Base-by-base conservation (phyloP, 805 yeast species). In the Lipomyces kockii region DNA sequence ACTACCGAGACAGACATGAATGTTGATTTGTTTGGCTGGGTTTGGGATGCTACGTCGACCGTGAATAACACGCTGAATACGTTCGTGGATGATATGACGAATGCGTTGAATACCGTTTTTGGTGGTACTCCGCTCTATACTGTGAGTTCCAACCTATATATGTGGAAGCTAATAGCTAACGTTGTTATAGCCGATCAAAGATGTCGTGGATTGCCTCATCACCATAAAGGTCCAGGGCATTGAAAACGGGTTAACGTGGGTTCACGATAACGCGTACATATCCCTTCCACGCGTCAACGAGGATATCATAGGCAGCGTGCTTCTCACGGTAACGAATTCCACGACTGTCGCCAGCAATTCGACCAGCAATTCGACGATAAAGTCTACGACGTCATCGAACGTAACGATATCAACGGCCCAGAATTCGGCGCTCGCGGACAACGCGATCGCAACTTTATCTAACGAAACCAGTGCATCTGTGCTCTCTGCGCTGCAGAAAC, bases 221-320 rank as follows among this genome's bases (percentile, higher is more conserved):
- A 94, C 91, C 20, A 81, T 89, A 60, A 95, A 94, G 73, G 76
- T 94, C 6, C 82, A 81, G 14, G 81, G 83, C 27, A 80, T 92
- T 2, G 90, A 90, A 70, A 75, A 84, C 37, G 98, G 96, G 0
- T 78, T 93, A 63, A 84, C 87, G 1, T 95, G 98, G 98, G 79
- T 92, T 1, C 82, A 88, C 72, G 80, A 88, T 46, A 81, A 90
- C 69, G 82, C 92, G 2, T 81, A 85, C 17, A 78, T 92, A 1
- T 71, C 79, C 0, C 75, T 91, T 0, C 97, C 97, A 0, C 72
- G 81, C 54, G 77, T 88, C 17, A 80, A 80, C 58, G 76, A 76
- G 11, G 68, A 75, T 9, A 22, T 66, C 22, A 54, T 67, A 7
- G 27, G 55, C 46, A 34, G 34, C 5, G 39, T 34, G 20, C 25